phyloP scores from a whole-genome alignment of 225 moss, liverwort and hornwort species.

The Sphagnum tenellum region DNA sequence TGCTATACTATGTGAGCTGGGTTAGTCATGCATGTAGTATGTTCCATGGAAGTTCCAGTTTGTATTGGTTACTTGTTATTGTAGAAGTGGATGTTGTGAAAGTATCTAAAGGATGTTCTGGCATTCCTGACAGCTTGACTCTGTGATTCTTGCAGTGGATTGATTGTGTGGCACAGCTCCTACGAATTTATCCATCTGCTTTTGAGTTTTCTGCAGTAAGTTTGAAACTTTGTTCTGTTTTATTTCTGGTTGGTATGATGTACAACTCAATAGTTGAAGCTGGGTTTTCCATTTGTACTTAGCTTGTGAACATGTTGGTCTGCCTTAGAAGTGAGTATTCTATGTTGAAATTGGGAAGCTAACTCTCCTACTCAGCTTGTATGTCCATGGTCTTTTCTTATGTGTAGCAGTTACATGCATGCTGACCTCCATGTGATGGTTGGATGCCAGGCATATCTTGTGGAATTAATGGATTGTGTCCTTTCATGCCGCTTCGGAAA shows the following conservation, averaged over 20 bases:
- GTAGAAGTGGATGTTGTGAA: too few species aligned
- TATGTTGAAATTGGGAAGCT: too few species aligned
- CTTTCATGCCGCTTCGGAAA: slow-evolving; percentile 92
- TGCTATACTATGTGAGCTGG: neutral
- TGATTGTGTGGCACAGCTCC: slow-evolving; percentile 83
- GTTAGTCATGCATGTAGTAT: neutral
- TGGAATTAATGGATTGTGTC: slow-evolving; percentile 82
- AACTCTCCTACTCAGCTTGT: too few species aligned
- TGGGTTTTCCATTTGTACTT: too few species aligned
- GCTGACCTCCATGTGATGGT: neutral
- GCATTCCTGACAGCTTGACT: slow-evolving; percentile 2
- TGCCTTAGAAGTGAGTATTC: too few species aligned
- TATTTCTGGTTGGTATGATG: neutral
- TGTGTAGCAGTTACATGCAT: neutral
- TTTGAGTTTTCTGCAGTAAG: slow-evolving; percentile 84
- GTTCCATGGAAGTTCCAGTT: too few species aligned
- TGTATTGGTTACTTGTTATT: too few species aligned
- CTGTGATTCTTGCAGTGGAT: slow-evolving; percentile 56
- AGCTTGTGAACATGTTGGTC: too few species aligned
- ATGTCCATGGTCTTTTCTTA: neutral
- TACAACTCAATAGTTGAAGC: too few species aligned
- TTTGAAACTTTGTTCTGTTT: neutral
- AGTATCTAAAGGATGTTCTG: too few species aligned
- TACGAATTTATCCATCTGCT: slow-evolving; percentile 86
- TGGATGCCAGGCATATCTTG: slow-evolving; percentile 57